Base-by-base conservation (phyloP, 2,329 filamentous ascomycete genomes). In the Rhynchosporium agropyri region DNA sequence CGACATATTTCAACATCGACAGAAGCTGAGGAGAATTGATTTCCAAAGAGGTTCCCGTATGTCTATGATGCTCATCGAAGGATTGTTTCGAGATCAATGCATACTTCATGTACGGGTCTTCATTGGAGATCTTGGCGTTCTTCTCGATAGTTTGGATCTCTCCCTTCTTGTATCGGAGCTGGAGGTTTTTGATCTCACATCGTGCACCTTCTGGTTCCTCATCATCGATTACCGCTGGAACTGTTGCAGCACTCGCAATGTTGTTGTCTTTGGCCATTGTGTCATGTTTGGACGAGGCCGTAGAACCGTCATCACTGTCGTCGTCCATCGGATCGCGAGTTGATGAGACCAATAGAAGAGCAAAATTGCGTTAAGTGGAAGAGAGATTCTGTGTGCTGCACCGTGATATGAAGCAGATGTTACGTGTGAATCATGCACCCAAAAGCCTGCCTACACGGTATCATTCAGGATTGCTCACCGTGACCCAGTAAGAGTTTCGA, bases 1-100 rank as follows among this genome's bases (percentile, higher is more conserved):
- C 55, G 10, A 67, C 63, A 40, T 67, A 46, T 36, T 61, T 61
- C 33, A 67, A 43, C 10, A 46, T 62, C 8, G 55, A 45, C 15
- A 67, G 57, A n/a, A 67, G 53, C 5, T 67, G 61, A 29, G 65
- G 65, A 4, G 65, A 67, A 29, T 67, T 67, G 45, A 67, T 59
- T 50, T 67, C 60, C 28, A 67, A 26, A 10, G 61, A 63, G 3
- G 63, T 63, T 29, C 40, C 51, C 3, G 56, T 63, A 4, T 54
- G 59, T 13, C 58, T 61, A 49, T 65, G 58, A 2, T 57, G 53
- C 31, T 63, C 63, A 43, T 65, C 61, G 29, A 63, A 67, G 3
- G 57, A 43, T 13, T 63, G 58, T 20, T 45, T 60, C 7, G 59
- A 61, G 2, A 67, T 61, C 43, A 67, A 48, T 3, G 64, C 64